These are phyloP conservation scores for Schizothecium vesticola DNA, from an alignment of 495 filamentous ascomycete species.

Conservation along the genomic window DNA sequence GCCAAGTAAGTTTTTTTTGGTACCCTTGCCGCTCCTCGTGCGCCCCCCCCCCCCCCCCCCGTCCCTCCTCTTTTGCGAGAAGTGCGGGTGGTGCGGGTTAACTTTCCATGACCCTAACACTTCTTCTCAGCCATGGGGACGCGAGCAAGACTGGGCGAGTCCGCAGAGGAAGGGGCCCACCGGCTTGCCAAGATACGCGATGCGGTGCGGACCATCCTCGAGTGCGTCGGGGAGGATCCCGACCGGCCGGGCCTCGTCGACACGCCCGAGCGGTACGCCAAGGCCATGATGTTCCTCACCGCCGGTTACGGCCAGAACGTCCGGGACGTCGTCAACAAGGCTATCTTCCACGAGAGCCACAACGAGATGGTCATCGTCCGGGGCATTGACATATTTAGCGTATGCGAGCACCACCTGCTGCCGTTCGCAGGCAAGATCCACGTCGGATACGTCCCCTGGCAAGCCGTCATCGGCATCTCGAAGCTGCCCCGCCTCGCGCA, in stretches of 20 bases:
- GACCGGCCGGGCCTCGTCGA: slow-evolving; percentile 80
- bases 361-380: slow-evolving; percentile 98
- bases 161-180: slow-evolving; percentile 63
- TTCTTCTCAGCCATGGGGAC: slow-evolving; percentile 51
- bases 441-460: slow-evolving; percentile 92
- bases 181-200: slow-evolving; percentile 71
- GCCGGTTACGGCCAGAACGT: slow-evolving; percentile 97
- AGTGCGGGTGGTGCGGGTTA: no score
- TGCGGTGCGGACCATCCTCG: slow-evolving; percentile 83
- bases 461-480: slow-evolving; percentile 83
- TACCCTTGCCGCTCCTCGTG: no score
- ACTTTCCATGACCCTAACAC: no score
- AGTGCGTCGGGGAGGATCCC: slow-evolving; percentile 94
- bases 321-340: slow-evolving; percentile 82
- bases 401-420: slow-evolving; percentile 97
- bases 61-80: no score
- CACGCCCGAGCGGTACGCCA: slow-evolving; percentile 87
- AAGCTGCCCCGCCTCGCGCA: slow-evolving; percentile 93
- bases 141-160: slow-evolving; percentile 70
- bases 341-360: slow-evolving; percentile 93
- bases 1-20: no score
- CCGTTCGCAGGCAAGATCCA: slow-evolving; percentile 98
- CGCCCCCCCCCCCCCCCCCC: no score
- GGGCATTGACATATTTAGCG: slow-evolving; percentile 85
- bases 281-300: slow-evolving; percentile 97